Conservation (phyloP, 148 eudicot genomes). For the Fagopyrum tataricum region DNA sequence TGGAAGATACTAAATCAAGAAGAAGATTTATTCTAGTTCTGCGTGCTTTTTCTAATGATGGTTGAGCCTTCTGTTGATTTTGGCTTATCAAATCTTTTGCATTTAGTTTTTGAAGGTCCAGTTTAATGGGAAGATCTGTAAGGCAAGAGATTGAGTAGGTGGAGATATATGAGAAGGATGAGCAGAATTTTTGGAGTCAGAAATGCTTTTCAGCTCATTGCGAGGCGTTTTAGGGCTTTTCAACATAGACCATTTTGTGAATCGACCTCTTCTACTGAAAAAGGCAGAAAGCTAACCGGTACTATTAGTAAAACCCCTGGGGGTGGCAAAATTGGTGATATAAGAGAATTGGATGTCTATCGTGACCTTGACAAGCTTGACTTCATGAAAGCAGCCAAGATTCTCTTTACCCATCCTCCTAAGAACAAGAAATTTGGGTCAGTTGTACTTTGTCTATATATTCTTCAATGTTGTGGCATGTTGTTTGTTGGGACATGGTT, state of each 20-base stretch:
- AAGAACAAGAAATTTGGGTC: conserved; percentile 76
- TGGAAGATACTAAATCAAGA: too few relatives aligned
- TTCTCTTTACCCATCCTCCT: conserved; percentile 50
- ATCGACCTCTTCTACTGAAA: neutral
- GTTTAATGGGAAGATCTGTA: neutral
- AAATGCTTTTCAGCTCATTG: conserved; percentile 4
- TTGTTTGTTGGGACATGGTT: conserved; percentile 1
- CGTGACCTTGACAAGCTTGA: conserved; percentile 66
- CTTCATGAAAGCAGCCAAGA: conserved; percentile 74
- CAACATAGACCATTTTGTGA: conserved; percentile 3
- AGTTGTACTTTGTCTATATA: neutral
- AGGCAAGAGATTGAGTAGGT: neutral
- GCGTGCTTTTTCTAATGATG: neutral
- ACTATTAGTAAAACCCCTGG: neutral
- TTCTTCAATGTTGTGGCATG: conserved; percentile 9
- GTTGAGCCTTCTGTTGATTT: neutral
- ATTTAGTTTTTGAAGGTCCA: neutral
- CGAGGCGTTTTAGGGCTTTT: neutral
- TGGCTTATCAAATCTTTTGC: neutral
- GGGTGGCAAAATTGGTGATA: conserved; percentile 4
- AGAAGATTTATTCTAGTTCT: too few relatives aligned
- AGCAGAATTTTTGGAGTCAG: neutral
- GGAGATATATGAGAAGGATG: neutral
- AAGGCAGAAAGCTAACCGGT: neutral
- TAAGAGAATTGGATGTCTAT: conserved; percentile 36